Evolutionary conservation across 257 asterid genomes (phyloP).

Genomic region (Petunia secreta): DNA sequence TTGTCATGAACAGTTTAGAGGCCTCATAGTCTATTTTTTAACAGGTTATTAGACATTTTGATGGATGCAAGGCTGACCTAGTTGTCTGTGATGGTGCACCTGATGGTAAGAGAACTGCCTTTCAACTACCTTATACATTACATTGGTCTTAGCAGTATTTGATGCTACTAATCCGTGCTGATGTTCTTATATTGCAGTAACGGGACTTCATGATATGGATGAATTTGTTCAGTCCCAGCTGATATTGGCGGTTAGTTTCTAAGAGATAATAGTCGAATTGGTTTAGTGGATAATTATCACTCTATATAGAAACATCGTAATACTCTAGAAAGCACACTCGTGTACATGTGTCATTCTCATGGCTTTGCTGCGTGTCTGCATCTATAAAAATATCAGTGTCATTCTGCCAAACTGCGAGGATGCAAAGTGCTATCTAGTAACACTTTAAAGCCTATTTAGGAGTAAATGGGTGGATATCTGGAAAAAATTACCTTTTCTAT

Average conservation of each 20-base stretch:
- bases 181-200: slow-evolving; percentile 53
- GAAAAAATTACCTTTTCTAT: background rate
- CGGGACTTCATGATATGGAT: slow-evolving; percentile 99
- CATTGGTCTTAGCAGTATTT: slow-evolving; percentile 5
- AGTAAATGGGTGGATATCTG: background rate
- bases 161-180: background rate
- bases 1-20: background rate
- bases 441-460: background rate
- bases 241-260: slow-evolving; percentile 81
- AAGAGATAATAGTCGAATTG: background rate
- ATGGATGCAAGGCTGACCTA: slow-evolving; percentile 99
- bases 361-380: slow-evolving; percentile 3
- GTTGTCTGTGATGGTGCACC: slow-evolving; percentile 99
- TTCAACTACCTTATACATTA: slow-evolving; percentile 15
- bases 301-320: background rate
- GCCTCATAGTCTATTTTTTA: background rate
- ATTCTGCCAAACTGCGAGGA: background rate
- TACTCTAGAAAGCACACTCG: background rate
- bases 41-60: slow-evolving; percentile 97
- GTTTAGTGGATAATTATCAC: background rate
- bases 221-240: slow-evolving; percentile 98
- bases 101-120: slow-evolving; percentile 67
- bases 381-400: background rate
- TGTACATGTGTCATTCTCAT: background rate
- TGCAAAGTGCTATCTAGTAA: slow-evolving; percentile 2